Conservation (phyloP, 1,284 basidiomycete species). For the Phaffia rhodozyma region DNA sequence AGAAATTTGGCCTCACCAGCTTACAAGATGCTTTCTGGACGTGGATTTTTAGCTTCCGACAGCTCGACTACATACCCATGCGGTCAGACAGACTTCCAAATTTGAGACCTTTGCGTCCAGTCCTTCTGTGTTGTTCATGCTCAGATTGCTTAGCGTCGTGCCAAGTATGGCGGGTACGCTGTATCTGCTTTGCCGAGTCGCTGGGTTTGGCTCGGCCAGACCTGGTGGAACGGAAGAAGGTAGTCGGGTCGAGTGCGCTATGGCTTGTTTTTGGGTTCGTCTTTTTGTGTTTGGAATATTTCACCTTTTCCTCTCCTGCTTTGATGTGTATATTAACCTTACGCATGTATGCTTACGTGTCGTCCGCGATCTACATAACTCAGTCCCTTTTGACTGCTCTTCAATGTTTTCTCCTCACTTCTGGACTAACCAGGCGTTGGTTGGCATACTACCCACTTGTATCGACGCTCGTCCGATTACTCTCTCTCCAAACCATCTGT, state of each 20-base stretch:
- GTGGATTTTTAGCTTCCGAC: conserved; percentile 3
- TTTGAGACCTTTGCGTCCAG: neutral
- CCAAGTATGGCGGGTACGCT: conserved; percentile 8
- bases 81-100: too few relatives aligned
- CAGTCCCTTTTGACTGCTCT: conserved; percentile 35
- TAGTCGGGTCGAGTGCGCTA: neutral
- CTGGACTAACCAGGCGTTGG: conserved; percentile 37
- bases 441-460: conserved; percentile 36
- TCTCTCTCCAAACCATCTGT: conserved; percentile 38
- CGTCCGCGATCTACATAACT: neutral
- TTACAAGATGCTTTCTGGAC: neutral
- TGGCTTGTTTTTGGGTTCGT: conserved; percentile 13
- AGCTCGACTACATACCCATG: neutral
- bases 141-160: conserved; percentile 11
- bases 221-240: neutral
- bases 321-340: neutral
- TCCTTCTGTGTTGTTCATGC: neutral
- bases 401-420: conserved; percentile 36
- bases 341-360: neutral
- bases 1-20: too few relatives aligned
- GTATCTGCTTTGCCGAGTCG: conserved; percentile 3
- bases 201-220: neutral
- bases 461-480: conserved; percentile 35
- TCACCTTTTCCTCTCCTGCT: neutral
- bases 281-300: neutral